Evolutionary conservation across 176 grass and related monocot species (phyloP), one percentile per base, ranked within the genome.

Genomic region (Saccharum officinarum): DNA sequence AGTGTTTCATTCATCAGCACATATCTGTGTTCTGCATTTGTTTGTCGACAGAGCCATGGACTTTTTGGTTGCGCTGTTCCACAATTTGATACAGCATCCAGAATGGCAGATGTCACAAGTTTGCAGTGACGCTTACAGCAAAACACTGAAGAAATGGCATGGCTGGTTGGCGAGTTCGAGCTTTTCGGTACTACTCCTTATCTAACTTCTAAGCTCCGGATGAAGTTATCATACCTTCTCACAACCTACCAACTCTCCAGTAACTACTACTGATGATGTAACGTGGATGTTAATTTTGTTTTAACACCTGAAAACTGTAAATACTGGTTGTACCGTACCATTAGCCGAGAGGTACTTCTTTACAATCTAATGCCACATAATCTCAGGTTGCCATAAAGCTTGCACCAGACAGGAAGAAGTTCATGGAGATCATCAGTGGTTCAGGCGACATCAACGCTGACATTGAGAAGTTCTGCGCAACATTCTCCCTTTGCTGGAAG

Each of bases 61-160:
- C 80, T 97, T 94, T 75, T 77, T 97, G 83, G 95, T 94, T 34
- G 88, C 91, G 1, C 47, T 97, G 46, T 92, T 97, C 44, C 73
- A 87, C 7, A 94, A 92, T 77, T 88, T 97, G 82, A 66, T 92
- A 14, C 80, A 91, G 47, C 88, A 94, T 68, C 84, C 90, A 10
- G 88, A 91, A 45, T 92, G 92, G 95, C 89, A 75, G 30, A 97
- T 94, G 92, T 78, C 92, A 47, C 83, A 91, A 61, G 90, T 38
- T n/a, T 94, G 92, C 76, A 92, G 77, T 3, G 88, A 97, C 55
- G 89, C 95, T 11, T 97, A 97, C 66, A 72, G 8, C 75, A 97
- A 89, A 42, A 94, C 95, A 80, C 84, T 97, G 36, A 97, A 94
- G 88, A 92, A 92, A 88, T 94, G 90, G 88, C 92, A 97, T 59